Percentiles rank a stretch among this genome's conserved stretches.
Conservation (phyloP, 1,284 basidiomycete genomes). For the Malassezia arunalokei region DNA sequence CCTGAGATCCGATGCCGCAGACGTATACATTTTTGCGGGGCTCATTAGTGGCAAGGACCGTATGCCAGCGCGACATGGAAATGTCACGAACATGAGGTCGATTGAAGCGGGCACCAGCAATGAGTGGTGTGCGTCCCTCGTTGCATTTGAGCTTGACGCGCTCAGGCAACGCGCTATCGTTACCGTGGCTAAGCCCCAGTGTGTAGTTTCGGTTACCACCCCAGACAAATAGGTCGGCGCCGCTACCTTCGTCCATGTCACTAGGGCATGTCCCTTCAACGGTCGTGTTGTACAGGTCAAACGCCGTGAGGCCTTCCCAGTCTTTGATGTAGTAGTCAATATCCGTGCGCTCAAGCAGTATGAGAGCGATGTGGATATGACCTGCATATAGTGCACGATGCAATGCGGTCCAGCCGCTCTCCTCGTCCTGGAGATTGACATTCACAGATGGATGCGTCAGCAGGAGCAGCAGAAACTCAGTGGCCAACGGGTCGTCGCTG, state of each 20-base stretch:
- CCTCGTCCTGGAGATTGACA: constrained; percentile 63
- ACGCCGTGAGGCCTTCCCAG: constrained; percentile 76
- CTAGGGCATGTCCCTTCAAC: constrained; percentile 35
- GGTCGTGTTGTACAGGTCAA: constrained; percentile 71
- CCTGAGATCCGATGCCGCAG: constrained; percentile 34
- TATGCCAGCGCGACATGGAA: constrained; percentile 37
- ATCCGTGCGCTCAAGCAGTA: constrained; percentile 64
- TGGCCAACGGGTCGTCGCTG: constrained; percentile 53
- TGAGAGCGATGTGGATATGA: constrained; percentile 64
- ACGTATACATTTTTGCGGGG: constrained; percentile 38
- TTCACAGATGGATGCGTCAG: constrained; percentile 65
- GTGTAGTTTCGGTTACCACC: constrained; percentile 60
- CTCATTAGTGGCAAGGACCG: constrained; percentile 36
- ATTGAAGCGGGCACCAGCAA: constrained; percentile 30
- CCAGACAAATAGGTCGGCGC: constrained; percentile 68
- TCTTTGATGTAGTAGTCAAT: constrained; percentile 69
- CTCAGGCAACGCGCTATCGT: constrained; percentile 70
- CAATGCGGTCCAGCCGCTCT: constrained; percentile 66
- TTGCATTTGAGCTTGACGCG: constrained; percentile 54
- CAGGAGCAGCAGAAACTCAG: constrained; percentile 71
- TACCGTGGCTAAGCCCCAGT: constrained; percentile 68
- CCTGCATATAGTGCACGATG: constrained; percentile 81
- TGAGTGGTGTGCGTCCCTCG: background rate
- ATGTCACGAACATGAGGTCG: constrained; percentile 32
- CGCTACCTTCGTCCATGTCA: background rate